These are phyloP conservation scores for Styphnolobium japonicum DNA, from an alignment of 306 rosid species.

Conservation along the genomic window DNA sequence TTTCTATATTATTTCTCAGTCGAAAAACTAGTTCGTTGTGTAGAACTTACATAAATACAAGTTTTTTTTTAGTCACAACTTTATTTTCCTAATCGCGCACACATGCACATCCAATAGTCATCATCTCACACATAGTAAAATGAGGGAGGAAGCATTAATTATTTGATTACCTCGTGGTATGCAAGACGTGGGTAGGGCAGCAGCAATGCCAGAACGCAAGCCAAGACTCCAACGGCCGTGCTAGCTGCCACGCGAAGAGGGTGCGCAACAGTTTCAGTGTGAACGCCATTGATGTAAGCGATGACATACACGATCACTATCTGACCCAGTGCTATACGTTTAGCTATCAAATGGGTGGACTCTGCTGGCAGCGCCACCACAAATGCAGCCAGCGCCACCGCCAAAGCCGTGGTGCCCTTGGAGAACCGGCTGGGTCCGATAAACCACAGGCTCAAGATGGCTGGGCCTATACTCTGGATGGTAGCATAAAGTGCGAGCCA, in stretches of 20 bases:
- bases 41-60: too few species aligned
- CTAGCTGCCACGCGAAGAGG: constrained; percentile 61
- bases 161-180: constrained; percentile 38
- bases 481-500: constrained; percentile 53
- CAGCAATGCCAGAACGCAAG: constrained; percentile 61
- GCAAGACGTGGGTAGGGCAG: constrained; percentile 71
- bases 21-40: too few species aligned
- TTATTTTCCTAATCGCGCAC: too few species aligned
- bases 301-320: constrained; percentile 51
- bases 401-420: constrained; percentile 30
- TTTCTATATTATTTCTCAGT: too few species aligned
- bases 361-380: constrained; percentile 54
- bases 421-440: constrained; percentile 44
- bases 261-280: constrained; percentile 53
- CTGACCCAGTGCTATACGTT: constrained; percentile 63
- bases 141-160: too few species aligned
- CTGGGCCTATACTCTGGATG: constrained; percentile 46
- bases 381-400: constrained; percentile 51
- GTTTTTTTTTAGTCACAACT: too few species aligned
- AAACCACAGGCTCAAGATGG: constrained; percentile 50
- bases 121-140: too few species aligned
- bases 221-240: constrained; percentile 51
- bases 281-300: constrained; percentile 40
- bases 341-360: constrained; percentile 48
- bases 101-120: too few species aligned